Evolutionary conservation across 2,329 filamentous ascomycete genomes (phyloP), one percentile per base, ranked within the genome.

Genomic region (Epichloe aotearoae): DNA sequence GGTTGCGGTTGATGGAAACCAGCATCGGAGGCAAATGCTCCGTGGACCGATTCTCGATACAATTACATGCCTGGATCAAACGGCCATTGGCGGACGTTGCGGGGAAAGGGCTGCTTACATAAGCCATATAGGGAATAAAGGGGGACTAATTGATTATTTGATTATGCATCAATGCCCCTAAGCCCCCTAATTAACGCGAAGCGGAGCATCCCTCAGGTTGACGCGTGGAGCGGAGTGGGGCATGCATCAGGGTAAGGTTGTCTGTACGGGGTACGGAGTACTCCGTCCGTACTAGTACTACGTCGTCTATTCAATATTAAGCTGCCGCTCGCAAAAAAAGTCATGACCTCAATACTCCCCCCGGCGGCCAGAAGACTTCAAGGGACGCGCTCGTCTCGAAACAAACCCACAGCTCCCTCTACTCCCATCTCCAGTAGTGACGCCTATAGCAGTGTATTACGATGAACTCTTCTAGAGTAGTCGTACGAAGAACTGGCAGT

Each of bases 401-500:
- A 19, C 33, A 19, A n/a, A 20, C 3, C 11, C 6, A 20, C 17
- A 19, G 20, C 15, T 4, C 30, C 30, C 14, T 26, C 23, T 38
- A n/a, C 11, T 15, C 6, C 6, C 14, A 20, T 10, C 7, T n/a
- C 10, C 39, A 17, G 15, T 20, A 17, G 17, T 26, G 14, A 12
- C 26, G 15, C 6, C 20, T 30, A 7, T 7, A 14, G 3, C 30
- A 34, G 19, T n/a, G 4, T 30, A 8, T 53, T 56, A 50, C 39
- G 15, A 68, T 69, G 66, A 67, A 62, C 48, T 54, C 61, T 41
- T 61, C 63, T 10, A 61, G 59, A 37, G 51, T 53, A 46, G 57
- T 61, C 34, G 58, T 67, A 40, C 56, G 64, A 40, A 59, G 60
- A 40, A 61, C 59, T 52, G 56, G 58, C 33, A 47, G 50, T 41